These are phyloP conservation scores for Nicotiana tabacum DNA, from an alignment of 257 asterid species.

Conservation along the genomic window DNA sequence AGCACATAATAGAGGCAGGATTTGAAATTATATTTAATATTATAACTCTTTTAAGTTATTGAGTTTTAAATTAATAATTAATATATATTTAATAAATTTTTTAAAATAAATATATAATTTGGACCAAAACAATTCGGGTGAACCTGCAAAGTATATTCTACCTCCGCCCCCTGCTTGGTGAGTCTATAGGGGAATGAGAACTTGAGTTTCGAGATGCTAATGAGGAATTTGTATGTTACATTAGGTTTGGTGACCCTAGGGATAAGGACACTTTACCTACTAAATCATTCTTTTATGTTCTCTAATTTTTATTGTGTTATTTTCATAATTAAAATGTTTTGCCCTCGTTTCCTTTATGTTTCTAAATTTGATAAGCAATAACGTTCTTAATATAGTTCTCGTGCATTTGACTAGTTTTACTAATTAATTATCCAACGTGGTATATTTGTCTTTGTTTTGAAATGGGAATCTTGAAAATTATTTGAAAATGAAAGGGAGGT, in stretches of 20 bases:
- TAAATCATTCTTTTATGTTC: neutral
- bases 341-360: neutral
- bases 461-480: neutral
- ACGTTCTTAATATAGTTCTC: neutral
- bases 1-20: neutral
- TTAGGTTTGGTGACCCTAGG: neutral
- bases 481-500: neutral
- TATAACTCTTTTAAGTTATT: neutral
- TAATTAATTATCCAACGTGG: neutral
- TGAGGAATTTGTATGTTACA: neutral
- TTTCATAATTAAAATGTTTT: neutral
- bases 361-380: neutral
- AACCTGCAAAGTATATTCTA: no score
- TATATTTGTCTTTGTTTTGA: neutral
- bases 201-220: neutral
- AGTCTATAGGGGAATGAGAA: neutral
- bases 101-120: neutral
- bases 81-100: rapidly evolving
- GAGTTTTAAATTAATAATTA: neutral
- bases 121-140: no score
- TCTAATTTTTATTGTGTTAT: neutral
- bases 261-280: neutral
- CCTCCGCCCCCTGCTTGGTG: neutral
- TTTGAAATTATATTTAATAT: no score
- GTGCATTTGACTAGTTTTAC: neutral